Evolutionary conservation across 257 asterid species (phyloP), one percentile per base, ranked within the genome.

Genomic region (Lantana camara): DNA sequence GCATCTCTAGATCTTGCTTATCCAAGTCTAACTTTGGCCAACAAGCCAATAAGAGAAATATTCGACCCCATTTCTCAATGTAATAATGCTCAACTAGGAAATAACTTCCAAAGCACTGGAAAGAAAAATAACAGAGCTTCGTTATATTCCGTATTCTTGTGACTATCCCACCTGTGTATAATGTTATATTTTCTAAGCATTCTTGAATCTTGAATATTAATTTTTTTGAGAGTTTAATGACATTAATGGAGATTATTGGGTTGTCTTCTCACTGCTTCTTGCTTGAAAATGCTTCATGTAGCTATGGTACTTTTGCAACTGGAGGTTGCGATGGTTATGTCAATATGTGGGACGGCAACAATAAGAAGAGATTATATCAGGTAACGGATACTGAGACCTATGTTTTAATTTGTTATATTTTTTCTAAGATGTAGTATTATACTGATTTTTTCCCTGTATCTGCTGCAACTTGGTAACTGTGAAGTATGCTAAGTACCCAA

Each of bases 251-350:
- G 24, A 19, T 68, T 57, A 23, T 23, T 29, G 52, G 22, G 44
- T 41, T n/a, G 52, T 19, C 27, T 42, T 45, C 58, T 17, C 20
- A 4, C 48, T 4, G 19, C 61, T 29, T 46, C 61, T 68, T 54
- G 54, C 53, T 55, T 61, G 21, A 40, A 48, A 7, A 11, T 61
- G 20, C 63, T 19, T 40, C 27, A 16, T 78, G 83, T 73, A 88
- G 91, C 64, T 88, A 88, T 67, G 97, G 97, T 52, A 90, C 96
- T 40, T 90, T 90, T 57, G 95, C 97, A 42, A 88, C 98, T 32
- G 99, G 99, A 66, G 98, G 87, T 20, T 78, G 97, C 60, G 99
- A 93, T 57, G 99, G 97, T 35, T 93, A 80, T 74, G 97, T 90
- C 7, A 93, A 93, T 44, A 88, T 93, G 56, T 93, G 98, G 98